Conservation (phyloP, 2,329 filamentous ascomycete genomes). For the Paraconiothyrium sp. region DNA sequence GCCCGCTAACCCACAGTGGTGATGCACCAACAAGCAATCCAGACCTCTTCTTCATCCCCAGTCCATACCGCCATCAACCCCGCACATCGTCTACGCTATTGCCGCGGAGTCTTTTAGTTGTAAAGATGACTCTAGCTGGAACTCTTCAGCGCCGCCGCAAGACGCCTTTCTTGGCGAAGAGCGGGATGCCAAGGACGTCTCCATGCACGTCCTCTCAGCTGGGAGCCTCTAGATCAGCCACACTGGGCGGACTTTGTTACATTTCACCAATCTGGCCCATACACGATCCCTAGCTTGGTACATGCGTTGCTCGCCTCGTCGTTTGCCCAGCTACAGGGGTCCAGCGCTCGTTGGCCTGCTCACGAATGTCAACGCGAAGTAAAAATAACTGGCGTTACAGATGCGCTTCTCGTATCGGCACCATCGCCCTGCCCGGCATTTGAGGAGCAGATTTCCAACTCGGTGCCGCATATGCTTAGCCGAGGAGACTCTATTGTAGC, state of each 20-base stretch:
- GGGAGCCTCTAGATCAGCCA: slow-evolving; percentile 30
- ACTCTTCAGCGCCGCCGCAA: neutral
- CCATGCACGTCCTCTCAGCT: slow-evolving; percentile 24
- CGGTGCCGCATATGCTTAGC: neutral
- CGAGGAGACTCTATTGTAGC: neutral
- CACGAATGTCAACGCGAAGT: neutral
- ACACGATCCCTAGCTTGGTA: slow-evolving; percentile 5
- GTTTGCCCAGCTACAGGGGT: slow-evolving; percentile 5
- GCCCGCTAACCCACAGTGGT: neutral
- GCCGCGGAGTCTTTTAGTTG: neutral
- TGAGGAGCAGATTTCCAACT: neutral
- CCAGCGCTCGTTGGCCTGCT: slow-evolving; percentile 6
- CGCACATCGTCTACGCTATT: neutral
- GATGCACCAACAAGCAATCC: neutral
- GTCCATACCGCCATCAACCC: neutral
- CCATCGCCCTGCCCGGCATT: neutral
- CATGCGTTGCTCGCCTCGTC: slow-evolving; percentile 14
- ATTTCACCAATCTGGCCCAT: slow-evolving; percentile 11
- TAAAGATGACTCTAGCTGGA: neutral
- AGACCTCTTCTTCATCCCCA: neutral
- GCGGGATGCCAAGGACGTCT: slow-evolving; percentile 13
- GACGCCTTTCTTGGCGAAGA: neutral
- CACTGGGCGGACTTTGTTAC: slow-evolving; percentile 21
- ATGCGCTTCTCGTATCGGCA: neutral
- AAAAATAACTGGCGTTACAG: slow-evolving; percentile 18